phyloP scores from a whole-genome alignment of 208 protist genomes.

The Trypanosoma boissoni region DNA sequence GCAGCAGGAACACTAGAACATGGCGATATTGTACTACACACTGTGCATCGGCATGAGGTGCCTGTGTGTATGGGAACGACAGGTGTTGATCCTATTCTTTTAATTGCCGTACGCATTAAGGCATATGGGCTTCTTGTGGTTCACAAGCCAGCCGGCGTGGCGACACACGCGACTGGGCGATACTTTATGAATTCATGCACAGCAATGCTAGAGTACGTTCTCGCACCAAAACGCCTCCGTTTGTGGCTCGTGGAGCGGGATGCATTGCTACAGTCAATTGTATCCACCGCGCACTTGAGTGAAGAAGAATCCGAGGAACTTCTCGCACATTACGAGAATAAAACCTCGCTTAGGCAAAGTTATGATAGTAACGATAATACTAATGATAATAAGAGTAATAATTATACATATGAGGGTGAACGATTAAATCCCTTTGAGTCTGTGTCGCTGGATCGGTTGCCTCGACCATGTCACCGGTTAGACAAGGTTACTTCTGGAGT shows the following conservation, averaged over 20 bases:
- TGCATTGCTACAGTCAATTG: constrained; percentile 67
- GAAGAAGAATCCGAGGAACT: constrained; percentile 52
- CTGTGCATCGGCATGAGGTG: constrained; percentile 93
- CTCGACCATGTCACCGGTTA: constrained; percentile 78
- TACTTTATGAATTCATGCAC: constrained; percentile 93
- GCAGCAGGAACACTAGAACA: constrained; percentile 32
- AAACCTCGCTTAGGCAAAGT: background rate
- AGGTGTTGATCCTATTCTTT: constrained; percentile 47
- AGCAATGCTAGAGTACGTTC: constrained; percentile 85
- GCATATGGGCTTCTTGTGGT: constrained; percentile 60
- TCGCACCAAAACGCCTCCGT: constrained; percentile 66
- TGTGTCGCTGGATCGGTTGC: constrained; percentile 43
- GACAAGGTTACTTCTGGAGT: constrained; percentile 90
- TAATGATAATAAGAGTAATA: no score
- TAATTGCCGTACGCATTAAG: constrained; percentile 54
- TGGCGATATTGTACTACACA: constrained; percentile 87
- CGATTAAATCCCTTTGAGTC: background rate
- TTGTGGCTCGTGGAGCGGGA: constrained; percentile 59
- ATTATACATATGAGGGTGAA: background rate
- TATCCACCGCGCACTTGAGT: constrained; percentile 44
- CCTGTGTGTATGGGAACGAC: constrained; percentile 69
- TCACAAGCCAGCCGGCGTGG: constrained; percentile 74
- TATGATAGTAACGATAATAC: no score
- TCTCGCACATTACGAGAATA: constrained; percentile 47
- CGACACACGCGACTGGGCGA: constrained; percentile 86